Evolutionary conservation across 106 monocot species (phyloP).

Genomic region (Ottelia alismoides): DNA sequence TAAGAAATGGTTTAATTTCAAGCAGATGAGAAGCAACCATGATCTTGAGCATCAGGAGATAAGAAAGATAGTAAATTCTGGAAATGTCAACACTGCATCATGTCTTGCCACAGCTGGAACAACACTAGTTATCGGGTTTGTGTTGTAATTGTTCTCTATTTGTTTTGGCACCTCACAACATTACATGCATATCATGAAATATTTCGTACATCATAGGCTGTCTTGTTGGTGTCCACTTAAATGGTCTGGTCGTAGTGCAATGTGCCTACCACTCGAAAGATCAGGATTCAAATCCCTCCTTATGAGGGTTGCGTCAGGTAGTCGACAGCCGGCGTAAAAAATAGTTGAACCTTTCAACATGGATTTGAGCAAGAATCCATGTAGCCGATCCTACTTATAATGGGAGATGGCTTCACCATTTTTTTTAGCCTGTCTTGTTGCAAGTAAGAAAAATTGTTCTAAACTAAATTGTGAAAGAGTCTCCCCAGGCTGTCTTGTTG

Average conservation of each 20-base stretch:
- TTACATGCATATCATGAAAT: too few relatives aligned
- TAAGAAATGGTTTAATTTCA: too few relatives aligned
- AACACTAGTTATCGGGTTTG: conserved; percentile 63
- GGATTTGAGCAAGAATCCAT: neutral
- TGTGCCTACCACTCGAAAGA: neutral
- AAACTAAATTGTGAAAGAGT: too few relatives aligned
- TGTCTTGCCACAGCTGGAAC: conserved; percentile 71
- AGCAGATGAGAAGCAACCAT: conserved; percentile 46
- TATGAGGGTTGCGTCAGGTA: neutral
- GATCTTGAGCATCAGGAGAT: conserved; percentile 65
- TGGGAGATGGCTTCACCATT: neutral
- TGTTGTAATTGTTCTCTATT: conserved; percentile 1
- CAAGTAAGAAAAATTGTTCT: neutral
- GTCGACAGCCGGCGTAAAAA: too few relatives aligned
- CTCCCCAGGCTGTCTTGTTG: too few relatives aligned
- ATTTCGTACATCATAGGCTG: too few relatives aligned
- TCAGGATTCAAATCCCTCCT: neutral
- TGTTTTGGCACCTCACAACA: neutral
- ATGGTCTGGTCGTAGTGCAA: too few relatives aligned
- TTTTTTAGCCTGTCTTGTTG: neutral
- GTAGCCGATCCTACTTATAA: neutral
- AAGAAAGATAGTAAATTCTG: conserved; percentile 64
- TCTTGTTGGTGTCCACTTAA: too few relatives aligned
- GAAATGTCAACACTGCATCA: conserved; percentile 53
- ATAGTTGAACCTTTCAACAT: too few relatives aligned